These are phyloP conservation scores for Trametes maxima DNA, from an alignment of 768 basidiomycete species.

Conservation along the genomic window DNA sequence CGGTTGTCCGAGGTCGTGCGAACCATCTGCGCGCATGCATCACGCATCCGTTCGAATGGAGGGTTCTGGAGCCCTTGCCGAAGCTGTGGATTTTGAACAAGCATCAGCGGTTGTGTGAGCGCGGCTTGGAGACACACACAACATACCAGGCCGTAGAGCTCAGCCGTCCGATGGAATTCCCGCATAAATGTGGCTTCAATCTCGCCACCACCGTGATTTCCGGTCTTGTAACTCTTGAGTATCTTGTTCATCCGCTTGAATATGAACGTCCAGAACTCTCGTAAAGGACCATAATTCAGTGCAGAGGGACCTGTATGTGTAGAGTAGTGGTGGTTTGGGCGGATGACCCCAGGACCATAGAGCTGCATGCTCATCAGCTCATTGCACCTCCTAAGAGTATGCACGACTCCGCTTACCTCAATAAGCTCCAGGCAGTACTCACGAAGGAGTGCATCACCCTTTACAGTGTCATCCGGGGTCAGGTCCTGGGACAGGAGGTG, in stretches of 20 bases:
- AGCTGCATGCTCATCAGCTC: constrained; percentile 26
- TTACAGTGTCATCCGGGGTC: not conserved
- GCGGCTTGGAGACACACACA: too few relatives aligned
- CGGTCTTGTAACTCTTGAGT: constrained; percentile 31
- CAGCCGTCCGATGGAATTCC: constrained; percentile 21
- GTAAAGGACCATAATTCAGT: constrained; percentile 38
- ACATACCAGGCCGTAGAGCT: constrained; percentile 23
- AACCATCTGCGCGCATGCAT: not conserved
- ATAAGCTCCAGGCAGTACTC: constrained; percentile 29
- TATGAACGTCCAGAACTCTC: constrained; percentile 39
- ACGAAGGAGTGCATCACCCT: constrained; percentile 24
- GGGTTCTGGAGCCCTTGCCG: not conserved
- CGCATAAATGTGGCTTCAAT: constrained; percentile 35
- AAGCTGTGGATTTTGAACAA: not conserved
- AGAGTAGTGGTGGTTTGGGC: constrained; percentile 42
- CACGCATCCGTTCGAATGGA: not conserved
- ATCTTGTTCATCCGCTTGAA: constrained; percentile 37
- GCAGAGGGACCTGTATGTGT: constrained; percentile 34
- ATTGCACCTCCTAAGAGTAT: constrained; percentile 5
- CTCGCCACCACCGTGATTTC: constrained; percentile 32
- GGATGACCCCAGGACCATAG: constrained; percentile 34
- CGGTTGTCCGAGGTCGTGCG: not conserved
- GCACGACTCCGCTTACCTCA: constrained; percentile 14
- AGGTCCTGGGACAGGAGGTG: constrained; percentile 15
- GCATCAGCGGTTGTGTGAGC: not conserved